Evolutionary conservation across 169 alveolate species (phyloP).

Genomic region (Plasmodium vinckei): DNA sequence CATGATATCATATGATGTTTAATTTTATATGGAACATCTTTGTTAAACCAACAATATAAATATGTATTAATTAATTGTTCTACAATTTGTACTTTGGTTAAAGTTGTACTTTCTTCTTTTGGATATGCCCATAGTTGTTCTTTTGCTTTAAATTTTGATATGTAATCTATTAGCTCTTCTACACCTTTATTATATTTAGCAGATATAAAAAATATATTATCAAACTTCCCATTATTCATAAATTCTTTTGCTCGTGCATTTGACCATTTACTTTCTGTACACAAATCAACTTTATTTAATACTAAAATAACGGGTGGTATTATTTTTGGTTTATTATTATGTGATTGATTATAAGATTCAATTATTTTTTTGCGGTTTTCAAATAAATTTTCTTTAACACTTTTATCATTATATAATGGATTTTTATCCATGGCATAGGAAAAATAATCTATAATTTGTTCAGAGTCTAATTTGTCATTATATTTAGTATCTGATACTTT

Average conservation of each 20-base stretch:
- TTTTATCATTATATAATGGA: conserved; percentile 41
- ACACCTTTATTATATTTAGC: conserved; percentile 88
- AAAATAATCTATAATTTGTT: conserved; percentile 35
- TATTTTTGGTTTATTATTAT: conserved; percentile 11
- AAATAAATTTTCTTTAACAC: conserved; percentile 61
- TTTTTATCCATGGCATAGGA: conserved; percentile 50
- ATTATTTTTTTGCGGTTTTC: conserved; percentile 60
- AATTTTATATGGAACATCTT: conserved; percentile 85
- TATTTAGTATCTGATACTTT: not conserved
- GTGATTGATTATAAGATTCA: conserved; percentile 21
- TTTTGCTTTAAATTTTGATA: conserved; percentile 77
- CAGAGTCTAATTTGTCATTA: conserved; percentile 3
- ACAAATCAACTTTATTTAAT: conserved; percentile 83
- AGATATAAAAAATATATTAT: conserved; percentile 83
- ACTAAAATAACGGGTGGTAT: conserved; percentile 84
- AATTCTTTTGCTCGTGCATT: conserved; percentile 81
- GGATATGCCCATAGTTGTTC: conserved; percentile 89
- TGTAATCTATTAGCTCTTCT: conserved; percentile 79
- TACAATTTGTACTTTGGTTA: conserved; percentile 84
- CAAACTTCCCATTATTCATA: conserved; percentile 88
- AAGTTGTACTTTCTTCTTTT: conserved; percentile 83
- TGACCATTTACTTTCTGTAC: conserved; percentile 83
- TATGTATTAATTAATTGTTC: conserved; percentile 86
- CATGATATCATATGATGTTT: conserved; percentile 84
- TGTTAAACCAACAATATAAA: conserved; percentile 88